These are phyloP conservation scores for Alternaria metachromatica DNA, from an alignment of 2,329 filamentous ascomycete species.

Conservation along the genomic window DNA sequence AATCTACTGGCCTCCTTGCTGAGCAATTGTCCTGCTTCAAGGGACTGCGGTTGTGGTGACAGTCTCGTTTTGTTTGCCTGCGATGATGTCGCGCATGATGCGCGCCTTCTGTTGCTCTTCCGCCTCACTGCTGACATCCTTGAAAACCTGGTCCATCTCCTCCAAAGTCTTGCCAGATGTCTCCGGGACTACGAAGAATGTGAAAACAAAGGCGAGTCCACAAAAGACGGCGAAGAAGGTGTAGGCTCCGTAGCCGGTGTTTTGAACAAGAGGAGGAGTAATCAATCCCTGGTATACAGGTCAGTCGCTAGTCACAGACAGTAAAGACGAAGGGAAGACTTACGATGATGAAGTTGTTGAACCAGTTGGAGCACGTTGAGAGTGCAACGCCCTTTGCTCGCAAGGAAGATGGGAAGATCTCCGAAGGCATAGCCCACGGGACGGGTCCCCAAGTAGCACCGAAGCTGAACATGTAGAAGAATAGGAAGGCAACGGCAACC, in stretches of 20 bases:
- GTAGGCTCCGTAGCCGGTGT: conserved; percentile 57
- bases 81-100: conserved; percentile 41
- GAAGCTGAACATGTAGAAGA: conserved; percentile 69
- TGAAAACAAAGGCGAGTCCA: conserved; percentile 42
- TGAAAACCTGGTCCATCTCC: conserved; percentile 49
- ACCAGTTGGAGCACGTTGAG: conserved; percentile 68
- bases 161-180: conserved; percentile 45
- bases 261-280: conserved; percentile 68
- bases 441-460: conserved; percentile 65
- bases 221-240: conserved; percentile 50
- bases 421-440: conserved; percentile 57
- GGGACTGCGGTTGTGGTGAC: neutral
- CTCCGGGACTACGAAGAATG: conserved; percentile 45
- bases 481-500: conserved; percentile 64
- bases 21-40: neutral
- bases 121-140: conserved; percentile 44
- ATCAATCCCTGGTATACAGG: conserved; percentile 61
- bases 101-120: conserved; percentile 42
- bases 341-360: conserved; percentile 68
- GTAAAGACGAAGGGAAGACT: conserved; percentile 5
- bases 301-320: conserved; percentile 46
- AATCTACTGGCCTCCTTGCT: neutral
- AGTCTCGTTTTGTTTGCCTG: conserved; percentile 16
- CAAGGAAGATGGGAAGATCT: conserved; percentile 69
- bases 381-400: conserved; percentile 71